phyloP scores from a whole-genome alignment of 495 filamentous ascomycete genomes.

The Xylaria venustula region DNA sequence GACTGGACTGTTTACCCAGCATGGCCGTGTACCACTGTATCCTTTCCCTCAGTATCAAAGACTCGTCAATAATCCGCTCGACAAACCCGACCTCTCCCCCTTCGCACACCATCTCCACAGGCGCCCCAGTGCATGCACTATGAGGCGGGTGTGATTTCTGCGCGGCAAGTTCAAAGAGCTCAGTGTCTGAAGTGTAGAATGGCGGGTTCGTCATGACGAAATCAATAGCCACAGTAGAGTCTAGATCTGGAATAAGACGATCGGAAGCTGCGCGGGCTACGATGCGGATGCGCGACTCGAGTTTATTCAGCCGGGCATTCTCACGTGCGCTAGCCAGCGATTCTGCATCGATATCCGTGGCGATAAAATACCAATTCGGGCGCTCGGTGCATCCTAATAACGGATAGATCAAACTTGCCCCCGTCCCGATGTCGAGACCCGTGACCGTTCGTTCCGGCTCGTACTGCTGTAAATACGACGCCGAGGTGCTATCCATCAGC shows the following conservation, averaged over 20 bases:
- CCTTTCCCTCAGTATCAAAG: constrained; percentile 53
- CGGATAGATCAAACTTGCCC: constrained; percentile 88
- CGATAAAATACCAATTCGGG: constrained; percentile 67
- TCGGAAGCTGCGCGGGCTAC: constrained; percentile 50
- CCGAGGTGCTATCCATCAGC: constrained; percentile 72
- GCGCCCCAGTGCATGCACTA: constrained; percentile 78
- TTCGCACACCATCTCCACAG: constrained; percentile 80
- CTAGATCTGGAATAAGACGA: constrained; percentile 60
- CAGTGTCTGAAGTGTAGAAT: constrained; percentile 74
- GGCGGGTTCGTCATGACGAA: constrained; percentile 96
- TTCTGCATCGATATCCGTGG: constrained; percentile 79
- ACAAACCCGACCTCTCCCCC: constrained; percentile 87
- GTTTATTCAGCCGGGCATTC: constrained; percentile 63
- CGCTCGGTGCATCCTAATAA: constrained; percentile 72
- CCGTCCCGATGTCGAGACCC: constrained; percentile 89
- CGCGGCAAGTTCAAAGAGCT: constrained; percentile 63
- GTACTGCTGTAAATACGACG: constrained; percentile 43
- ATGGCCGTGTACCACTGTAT: constrained; percentile 90
- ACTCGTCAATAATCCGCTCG: constrained; percentile 71
- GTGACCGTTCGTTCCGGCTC: constrained; percentile 48
- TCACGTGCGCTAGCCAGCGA: constrained; percentile 61
- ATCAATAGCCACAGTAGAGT: constrained; percentile 63
- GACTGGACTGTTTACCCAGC: constrained; percentile 78
- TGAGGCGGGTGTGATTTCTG: constrained; percentile 67
- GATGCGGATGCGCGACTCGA: constrained; percentile 65